Evolutionary conservation across 305 asterid species (phyloP).

Genomic region (Petunia hybrid): DNA sequence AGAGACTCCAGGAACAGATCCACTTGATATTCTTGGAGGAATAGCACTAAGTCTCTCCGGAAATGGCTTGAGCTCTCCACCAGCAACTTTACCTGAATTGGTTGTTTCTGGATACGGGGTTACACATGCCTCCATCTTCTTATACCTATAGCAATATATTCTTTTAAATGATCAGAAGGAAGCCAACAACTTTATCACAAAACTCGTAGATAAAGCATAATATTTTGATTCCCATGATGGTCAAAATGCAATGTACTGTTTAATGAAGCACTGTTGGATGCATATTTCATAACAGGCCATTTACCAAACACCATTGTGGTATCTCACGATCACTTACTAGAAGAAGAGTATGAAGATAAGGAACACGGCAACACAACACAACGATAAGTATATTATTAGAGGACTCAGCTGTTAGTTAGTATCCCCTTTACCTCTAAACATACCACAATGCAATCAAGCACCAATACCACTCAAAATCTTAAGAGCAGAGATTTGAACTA

Average conservation of each 20-base stretch:
- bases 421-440: constrained; percentile 10
- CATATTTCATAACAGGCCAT: not conserved
- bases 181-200: not conserved
- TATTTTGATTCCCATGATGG: not conserved
- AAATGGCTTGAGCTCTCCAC: constrained; percentile 52
- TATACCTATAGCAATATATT: constrained; percentile 43
- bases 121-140: constrained; percentile 56
- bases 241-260: not conserved
- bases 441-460: constrained; percentile 7
- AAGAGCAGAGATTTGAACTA: not conserved
- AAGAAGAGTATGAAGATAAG: not conserved
- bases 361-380: not conserved
- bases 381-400: not conserved
- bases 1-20: constrained; percentile 47
- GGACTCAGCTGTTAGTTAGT: not conserved
- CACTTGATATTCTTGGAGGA: constrained; percentile 50
- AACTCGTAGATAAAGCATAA: not conserved
- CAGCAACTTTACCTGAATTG: constrained; percentile 45
- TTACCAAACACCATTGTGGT: not conserved
- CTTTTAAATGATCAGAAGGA: constrained; percentile 15
- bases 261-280: not conserved
- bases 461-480: constrained; percentile 22
- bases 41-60: constrained; percentile 52
- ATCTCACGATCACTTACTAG: not conserved
- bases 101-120: constrained; percentile 45